Base-by-base conservation (phyloP, 2,329 filamentous ascomycete species). In the Aspergillaceae sp. region DNA sequence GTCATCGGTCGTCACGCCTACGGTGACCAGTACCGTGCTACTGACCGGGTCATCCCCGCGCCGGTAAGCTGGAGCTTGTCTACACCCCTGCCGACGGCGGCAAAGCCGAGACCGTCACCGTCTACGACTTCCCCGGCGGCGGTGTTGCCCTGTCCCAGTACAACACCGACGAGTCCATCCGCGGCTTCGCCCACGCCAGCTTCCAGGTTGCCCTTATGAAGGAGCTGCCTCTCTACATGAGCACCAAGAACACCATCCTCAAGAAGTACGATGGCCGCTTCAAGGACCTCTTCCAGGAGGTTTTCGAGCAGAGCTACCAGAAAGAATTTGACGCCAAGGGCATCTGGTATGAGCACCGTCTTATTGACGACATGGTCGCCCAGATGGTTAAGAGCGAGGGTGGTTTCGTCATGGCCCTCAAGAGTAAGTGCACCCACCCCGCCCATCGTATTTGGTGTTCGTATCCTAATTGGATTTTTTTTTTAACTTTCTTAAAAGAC, bases 371-470 rank as follows among this genome's bases (percentile, higher is more conserved):
- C 74, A 97, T 98, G 92, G 92, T 98, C 54, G 92, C 92, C 42
- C 92, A 98, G 79, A 98, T 98, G 92, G 86, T 98, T 78, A 98
- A 98, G 86, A 92, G 86, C 73, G 82, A 84, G 62, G 92, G 92
- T 59, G 92, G 92, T 53, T 96, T 92, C 73, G 82, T 97, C 67
- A 96, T 97, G 78, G 92, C 92, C 52, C 81, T 97, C 70, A 98
- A 98, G 84, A 97, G 88, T 94, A 67, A 70, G 83, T 76, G 19
- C 19, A 19, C 19, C 19, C 19, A 19, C 19, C 19, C 19, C 19
- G 19, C 19, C 19, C 19, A 2, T 19, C 19, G 2, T 19, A 19
- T 19, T 2, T 19, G 19, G 19, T 19, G 19, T 19, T 19, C 19
- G 19, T 19, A 19, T 19, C 19, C 19, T 19, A 19, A 19, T 19